Base-by-base conservation (phyloP, 1,139 yeast genomes). In the Debaryomyces robertsiae region DNA sequence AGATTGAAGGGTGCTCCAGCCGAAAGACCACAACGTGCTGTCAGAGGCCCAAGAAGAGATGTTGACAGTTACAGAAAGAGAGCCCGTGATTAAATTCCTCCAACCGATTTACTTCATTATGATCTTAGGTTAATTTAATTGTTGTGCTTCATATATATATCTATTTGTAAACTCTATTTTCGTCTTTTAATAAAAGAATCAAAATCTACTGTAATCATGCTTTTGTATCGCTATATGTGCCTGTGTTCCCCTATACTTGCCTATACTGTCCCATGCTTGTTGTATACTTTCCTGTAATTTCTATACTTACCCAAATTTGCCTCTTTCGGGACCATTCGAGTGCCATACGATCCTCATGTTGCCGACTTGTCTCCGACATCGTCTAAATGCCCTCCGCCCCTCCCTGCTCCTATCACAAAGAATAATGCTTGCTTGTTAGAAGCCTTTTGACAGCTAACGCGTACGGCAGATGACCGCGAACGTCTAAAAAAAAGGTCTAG, bases 1-100 rank as follows among this genome's bases (percentile, higher is more conserved):
- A 88, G 94, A 84, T 88, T 90, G 81, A 91, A 86, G 83, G 90
- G 84, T 69, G 84, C 89, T 68, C 83, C 87, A 70, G 89, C 84
- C 79, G 93, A 82, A 77, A 86, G 84, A 81, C 82, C 75, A 69
- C 43, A 40, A 36, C 77, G 73, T 73, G 73, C 68, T 66, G 46
- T 63, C 54, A 67, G 73, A 63, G 63, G 63, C 50, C 61, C 61
- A 53, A 60, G 66, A 59, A 60, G 66, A 59, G 53, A 50, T 46
- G 65, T 58, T 48, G 76, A 62, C 49, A 58, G 60, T 54, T 66
- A 60, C 71, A 69, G 75, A 69, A 69, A 75, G 65, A 68, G 75
- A 69, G 66, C 69, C 55, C 66, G 74, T 63, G 77, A 73, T 61
- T 72, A 71, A 61, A 54, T 57, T 51, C 44, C 32, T 33, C 39